Base-by-base conservation (phyloP, 345 rosid genomes). In the Schrenkiella parvula region DNA sequence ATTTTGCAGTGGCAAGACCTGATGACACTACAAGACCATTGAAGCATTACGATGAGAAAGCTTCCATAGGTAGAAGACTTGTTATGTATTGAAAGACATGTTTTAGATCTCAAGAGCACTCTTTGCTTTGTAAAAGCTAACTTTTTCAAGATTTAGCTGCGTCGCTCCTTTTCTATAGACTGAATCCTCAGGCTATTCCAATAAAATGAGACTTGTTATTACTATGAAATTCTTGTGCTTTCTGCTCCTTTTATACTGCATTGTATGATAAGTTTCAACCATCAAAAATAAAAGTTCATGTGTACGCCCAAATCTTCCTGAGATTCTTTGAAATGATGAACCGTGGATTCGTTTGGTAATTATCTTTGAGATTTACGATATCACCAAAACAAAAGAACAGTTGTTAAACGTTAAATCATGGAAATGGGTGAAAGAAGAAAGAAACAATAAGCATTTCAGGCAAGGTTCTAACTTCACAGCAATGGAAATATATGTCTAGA, bases 381-480 rank as follows among this genome's bases (percentile, higher is more conserved):
- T 70, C 57, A 23, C 26, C 38, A 46, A 58, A 46, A 11, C 6
- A 26, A 52, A 23, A 2, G 22, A 28, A 28, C 6, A 2, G 10
- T 52, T 14, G 1, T 46, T 8, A 25, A 32, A 37, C 0, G 5
- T 44, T 8, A 41, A 18, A 31, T 47, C 50, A 68, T 19, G 32
- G 32, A 18, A 70, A 71, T 19, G 68, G n/a, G 53, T 28, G 53
- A 62, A 71, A 22, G 69, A 71, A 51, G 70, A 48, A 38, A 25
- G 60, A 50, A 39, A 18, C 52, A 47, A 38, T 6, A 22, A 26
- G 50, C 31, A 64, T 64, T 55, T 64, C 17, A 5, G 3, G 11
- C 38, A 32, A 44, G 48, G 21, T 42, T 34, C 56, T 29, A 28
- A 39, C 53, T 17, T 61, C 17, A n/a, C 25, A 29, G 19, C 53